Conservation (phyloP, 2,329 filamentous ascomycete species). For the Fusarium bactridioides region DNA sequence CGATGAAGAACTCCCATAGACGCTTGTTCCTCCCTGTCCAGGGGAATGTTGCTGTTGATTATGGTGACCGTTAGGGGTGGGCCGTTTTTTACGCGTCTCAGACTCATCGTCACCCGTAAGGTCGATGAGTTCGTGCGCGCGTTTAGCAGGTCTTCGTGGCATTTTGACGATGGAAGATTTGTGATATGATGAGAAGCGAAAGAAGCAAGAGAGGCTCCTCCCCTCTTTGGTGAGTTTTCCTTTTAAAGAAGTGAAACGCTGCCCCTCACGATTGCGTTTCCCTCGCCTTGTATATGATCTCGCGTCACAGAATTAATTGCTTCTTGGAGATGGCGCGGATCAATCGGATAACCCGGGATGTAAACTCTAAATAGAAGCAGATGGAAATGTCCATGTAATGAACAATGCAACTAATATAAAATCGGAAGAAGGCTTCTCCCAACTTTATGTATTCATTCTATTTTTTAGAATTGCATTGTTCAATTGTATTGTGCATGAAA, state of each 20-base stretch:
- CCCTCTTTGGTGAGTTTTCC: neutral
- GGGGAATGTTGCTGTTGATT: constrained; percentile 8
- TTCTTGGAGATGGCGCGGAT: constrained; percentile 18
- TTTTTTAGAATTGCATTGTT: neutral
- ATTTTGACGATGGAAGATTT: constrained; percentile 9
- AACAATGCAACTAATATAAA: neutral
- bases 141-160: constrained; percentile 44
- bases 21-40: constrained; percentile 30
- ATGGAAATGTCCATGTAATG: neutral
- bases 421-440: neutral
- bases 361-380: neutral
- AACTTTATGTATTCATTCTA: neutral
- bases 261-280: neutral
- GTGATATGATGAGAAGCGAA: neutral
- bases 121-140: constrained; percentile 50
- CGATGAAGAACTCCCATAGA: constrained; percentile 20
- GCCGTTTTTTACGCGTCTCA: constrained; percentile 40
- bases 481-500: neutral
- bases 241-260: neutral
- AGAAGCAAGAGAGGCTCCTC: neutral
- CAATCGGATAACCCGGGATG: constrained; percentile 5
- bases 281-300: neutral
- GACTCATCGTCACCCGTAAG: constrained; percentile 50
- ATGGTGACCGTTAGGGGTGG: constrained; percentile 20
- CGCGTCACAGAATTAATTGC: constrained; percentile 29